Evolutionary conservation across 2,329 filamentous ascomycete species (phyloP), one percentile per base, ranked within the genome.

Genomic region (Podosphaera aphanis): DNA sequence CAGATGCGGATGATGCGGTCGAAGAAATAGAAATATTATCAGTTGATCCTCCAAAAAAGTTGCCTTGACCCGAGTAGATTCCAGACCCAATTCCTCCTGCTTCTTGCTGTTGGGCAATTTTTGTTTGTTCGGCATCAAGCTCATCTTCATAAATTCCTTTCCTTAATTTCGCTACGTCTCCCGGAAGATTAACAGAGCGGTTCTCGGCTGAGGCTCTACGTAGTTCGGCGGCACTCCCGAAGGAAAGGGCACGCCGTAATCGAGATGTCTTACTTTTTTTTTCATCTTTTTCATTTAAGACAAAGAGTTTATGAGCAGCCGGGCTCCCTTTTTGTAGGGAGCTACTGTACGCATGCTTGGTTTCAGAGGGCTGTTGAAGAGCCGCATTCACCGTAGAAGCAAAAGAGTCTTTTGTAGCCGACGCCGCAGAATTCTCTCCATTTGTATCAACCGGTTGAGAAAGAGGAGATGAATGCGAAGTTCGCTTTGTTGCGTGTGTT

Each of bases 1-100:
- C 77, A 25, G 84, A 92, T 29, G 83, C 83, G 18, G 83, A 92
- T 5, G 84, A 92, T 18, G 83, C 83, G 8, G 83, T 92, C 3
- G 84, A 92, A 1, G 83, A 88, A 51, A 92, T 84, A 13, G 84
- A 92, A 39, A 98, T 64, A 54, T 95, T 95, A 62, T 98, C 90
- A 0, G 84, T 95, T 3, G 90, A 98, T 13, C 84, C 81, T 15
- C 78, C 74, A 59, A 95, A 94, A 51, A 88, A 73, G 51, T 80
- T 79, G 48, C 80, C 81, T 57, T 82, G 76, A 13, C 84, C 83
- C 20, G 81, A 82, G 60, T 98, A 98, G 53, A 98, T 98, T 59
- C 78, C 90, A 58, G 80, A 85, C 49, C 90, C 90, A 50, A 98
- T 77, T 18, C 90, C 90, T 49, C 76, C 79, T 49, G 82, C 88